Evolutionary conservation across 2,329 filamentous ascomycete species (phyloP), one percentile per base, ranked within the genome.

Genomic region (Nemania sp.): DNA sequence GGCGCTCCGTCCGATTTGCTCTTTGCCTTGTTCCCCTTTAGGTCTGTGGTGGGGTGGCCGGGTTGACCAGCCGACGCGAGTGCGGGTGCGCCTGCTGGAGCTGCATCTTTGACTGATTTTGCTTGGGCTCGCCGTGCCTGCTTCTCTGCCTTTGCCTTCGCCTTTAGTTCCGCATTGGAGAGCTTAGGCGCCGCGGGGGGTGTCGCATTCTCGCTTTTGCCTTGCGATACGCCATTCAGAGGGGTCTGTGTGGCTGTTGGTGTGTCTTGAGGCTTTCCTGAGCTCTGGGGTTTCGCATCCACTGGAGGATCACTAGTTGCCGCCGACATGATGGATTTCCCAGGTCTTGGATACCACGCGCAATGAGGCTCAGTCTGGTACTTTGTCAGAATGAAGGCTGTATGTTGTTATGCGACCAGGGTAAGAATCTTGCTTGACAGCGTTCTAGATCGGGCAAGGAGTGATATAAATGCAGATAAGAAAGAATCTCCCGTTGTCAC

Each of bases 101-200:
- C 74, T 58, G 76, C 76, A 1, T 79, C 76, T 64, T 83, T 83
- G 3, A 81, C 79, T 32, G 80, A 79, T 73, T 89, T 91, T 70
- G 83, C 86, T 71, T 87, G 87, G 50, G 90, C 91, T 78, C 94
- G 85, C 63, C 91, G 84, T 48, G 92, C 92, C 54, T 90, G 90
- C 79, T 97, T 98, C 74, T 97, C 94, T 34, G 91, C 93, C 75
- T 97, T 94, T 63, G 90, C 89, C 74, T 87, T 88, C 71, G 93
- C 94, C 78, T 98, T 98, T 71, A 96, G 74, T 76, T 96, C 90
- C 18, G 91, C 92, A 37, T 84, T 83, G 1, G 90, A 87, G 34
- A 90, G 79, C 74, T 91, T 90, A 69, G 76, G 70, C 18, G 74
- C 67, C 15, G 76, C 74, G 4, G 74, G 55, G 5, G 71, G 54